Conservation (phyloP, 2,329 filamentous ascomycete species). For the Apiospora kogelbergensis region DNA sequence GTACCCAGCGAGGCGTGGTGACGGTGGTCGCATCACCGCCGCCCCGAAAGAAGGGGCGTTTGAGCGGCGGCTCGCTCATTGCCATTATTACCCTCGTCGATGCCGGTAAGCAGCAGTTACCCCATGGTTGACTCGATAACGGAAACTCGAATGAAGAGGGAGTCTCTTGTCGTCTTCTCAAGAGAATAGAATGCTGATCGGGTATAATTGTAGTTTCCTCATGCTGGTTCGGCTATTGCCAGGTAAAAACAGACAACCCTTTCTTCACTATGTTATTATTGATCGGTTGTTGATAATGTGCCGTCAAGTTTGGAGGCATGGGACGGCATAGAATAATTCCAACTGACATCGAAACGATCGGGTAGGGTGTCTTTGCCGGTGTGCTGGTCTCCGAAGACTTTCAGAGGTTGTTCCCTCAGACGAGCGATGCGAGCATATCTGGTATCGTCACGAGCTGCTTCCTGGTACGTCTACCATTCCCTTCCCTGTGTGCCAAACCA, state of each 20-base stretch:
- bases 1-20: background rate
- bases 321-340: conserved; percentile 1
- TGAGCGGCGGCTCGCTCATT: conserved; percentile 22
- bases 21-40: background rate
- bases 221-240: conserved; percentile 32
- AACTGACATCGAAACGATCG: conserved; percentile 2
- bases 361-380: conserved; percentile 42
- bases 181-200: background rate
- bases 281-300: background rate
- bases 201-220: conserved; percentile 23
- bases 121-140: conserved; percentile 18
- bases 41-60: background rate
- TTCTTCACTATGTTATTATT: background rate
- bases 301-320: background rate
- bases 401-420: conserved; percentile 36
- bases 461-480: conserved; percentile 31
- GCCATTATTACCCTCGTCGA: conserved; percentile 31
- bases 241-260: conserved; percentile 17
- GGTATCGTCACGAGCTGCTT: conserved; percentile 46
- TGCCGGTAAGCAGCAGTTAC: conserved; percentile 26
- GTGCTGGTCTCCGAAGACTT: conserved; percentile 42
- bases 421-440: conserved; percentile 38
- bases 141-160: conserved; percentile 15
- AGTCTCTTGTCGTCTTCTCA: background rate
- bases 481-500: background rate